Evolutionary conservation across 306 rosid species (phyloP).

Genomic region (Vigna hirtella): DNA sequence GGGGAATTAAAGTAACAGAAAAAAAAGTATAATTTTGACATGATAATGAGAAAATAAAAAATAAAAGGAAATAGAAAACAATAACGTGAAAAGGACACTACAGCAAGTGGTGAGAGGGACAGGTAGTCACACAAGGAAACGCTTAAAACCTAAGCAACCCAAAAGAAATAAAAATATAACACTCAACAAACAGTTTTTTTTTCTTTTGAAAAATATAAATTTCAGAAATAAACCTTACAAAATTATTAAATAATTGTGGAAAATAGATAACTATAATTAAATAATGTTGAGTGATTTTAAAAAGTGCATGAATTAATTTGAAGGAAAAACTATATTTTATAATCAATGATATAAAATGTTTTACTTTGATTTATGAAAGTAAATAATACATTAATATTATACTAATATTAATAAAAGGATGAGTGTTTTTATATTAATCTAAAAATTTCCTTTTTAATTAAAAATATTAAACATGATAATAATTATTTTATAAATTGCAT

Average conservation of each 20-base stretch:
- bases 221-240: neutral
- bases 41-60: neutral
- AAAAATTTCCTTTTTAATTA: too few species aligned
- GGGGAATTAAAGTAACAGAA: neutral
- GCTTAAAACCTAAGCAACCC: slow-evolving; percentile 32
- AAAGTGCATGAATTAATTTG: too few species aligned
- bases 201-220: neutral
- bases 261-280: too few species aligned
- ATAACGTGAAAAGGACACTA: slow-evolving; percentile 27
- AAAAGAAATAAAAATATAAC: neutral
- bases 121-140: neutral
- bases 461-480: too few species aligned
- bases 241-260: neutral
- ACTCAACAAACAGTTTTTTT: neutral
- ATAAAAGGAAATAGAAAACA: neutral
- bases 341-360: too few species aligned
- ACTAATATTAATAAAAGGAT: too few species aligned
- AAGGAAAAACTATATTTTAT: too few species aligned
- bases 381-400: too few species aligned
- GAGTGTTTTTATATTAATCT: too few species aligned
- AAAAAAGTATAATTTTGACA: neutral
- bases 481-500: too few species aligned
- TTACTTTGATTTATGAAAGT: too few species aligned
- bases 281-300: too few species aligned
- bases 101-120: slow-evolving; percentile 36